Conservation (phyloP, 2,329 filamentous ascomycete genomes). For the Xylaria sp. region DNA sequence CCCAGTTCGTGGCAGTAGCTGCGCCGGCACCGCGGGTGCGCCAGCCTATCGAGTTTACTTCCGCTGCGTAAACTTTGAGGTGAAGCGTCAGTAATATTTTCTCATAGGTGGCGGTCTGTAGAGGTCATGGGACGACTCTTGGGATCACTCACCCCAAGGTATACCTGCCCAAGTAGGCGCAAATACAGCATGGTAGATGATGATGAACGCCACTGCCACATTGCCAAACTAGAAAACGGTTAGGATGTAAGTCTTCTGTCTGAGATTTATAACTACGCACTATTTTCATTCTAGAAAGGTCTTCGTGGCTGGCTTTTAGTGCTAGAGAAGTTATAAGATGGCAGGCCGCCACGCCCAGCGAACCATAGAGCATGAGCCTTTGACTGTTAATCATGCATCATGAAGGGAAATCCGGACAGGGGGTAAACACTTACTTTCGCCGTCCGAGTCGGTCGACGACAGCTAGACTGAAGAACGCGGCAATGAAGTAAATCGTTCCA, state of each 20-base stretch:
- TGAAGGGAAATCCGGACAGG: not conserved
- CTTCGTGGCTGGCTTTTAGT: conserved; percentile 49
- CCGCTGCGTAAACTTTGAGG: conserved; percentile 53
- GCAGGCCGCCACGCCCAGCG: conserved; percentile 51
- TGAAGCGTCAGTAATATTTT: not conserved
- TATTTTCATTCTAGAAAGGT: conserved; percentile 46
- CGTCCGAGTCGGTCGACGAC: conserved; percentile 56
- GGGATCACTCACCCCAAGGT: conserved; percentile 48
- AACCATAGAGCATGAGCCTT: conserved; percentile 54
- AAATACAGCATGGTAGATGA: conserved; percentile 58
- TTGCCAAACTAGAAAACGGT: conserved; percentile 50
- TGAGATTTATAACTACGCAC: conserved; percentile 35
- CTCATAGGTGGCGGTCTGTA: not conserved
- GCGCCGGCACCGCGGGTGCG: conserved; percentile 56
- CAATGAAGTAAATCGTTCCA: conserved; percentile 54
- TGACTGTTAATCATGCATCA: not conserved
- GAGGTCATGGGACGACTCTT: not conserved
- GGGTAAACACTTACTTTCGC: conserved; percentile 49
- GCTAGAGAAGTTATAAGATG: conserved; percentile 54
- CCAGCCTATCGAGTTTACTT: conserved; percentile 57
- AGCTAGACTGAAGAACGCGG: conserved; percentile 53
- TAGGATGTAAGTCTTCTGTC: conserved; percentile 16
- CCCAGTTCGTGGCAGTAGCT: conserved; percentile 59
- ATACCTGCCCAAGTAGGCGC: conserved; percentile 55
- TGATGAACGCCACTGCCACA: conserved; percentile 57